Base-by-base conservation (phyloP, 768 basidiomycete species). In the Mycena chlorophos region DNA sequence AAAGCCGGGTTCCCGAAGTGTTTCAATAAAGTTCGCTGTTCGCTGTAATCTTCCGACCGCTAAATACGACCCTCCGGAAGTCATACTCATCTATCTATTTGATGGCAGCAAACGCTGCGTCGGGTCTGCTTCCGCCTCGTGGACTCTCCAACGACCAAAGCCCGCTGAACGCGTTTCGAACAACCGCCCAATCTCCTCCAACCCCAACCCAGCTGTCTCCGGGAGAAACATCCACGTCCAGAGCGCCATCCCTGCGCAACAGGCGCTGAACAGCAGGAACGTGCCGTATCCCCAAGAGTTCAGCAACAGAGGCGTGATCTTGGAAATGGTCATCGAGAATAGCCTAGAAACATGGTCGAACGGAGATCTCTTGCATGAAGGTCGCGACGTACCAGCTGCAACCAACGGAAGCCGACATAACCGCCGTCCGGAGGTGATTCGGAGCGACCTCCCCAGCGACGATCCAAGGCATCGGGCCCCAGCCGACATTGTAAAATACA, bases 221-320 rank as follows among this genome's bases (percentile, higher is more conserved):
- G 79, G 80, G 13, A 79, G 66, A 60, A 70, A 72, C 48, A 76
- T 55, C 64, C 77, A 77, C 30, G 76, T 67, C 78, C 76, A 81
- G 5, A 66, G 50, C 39, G 72, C 63, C 71, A 78, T 75, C 53
- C 74, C 50, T 23, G 77, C 16, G 58, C 77, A 78, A 58, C 70
- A 74, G 45, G 72, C 57, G 3, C 77, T 76, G 47, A 78, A 78
- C 28, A 77, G 45, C 1, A 78, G 66, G 62, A 77, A 78, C 19
- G 76, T 78, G 23, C 74, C 74, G 46, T 73, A 73, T 2, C 58
- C 68, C 27, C 74, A 68, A 19, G 56, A 60, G 49, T 67, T 64
- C 30, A 73, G 66, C 70, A 73, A 67, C 29, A 71, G 68, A 1
- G 69, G 68, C n/a, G 76, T 78, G 29, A 78, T 34, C 49, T 77